A percentile compares a stretch with the other conserved stretches of the same genome.
Conservation (phyloP, 495 filamentous ascomycete genomes). For the Talaromyces adpressus region DNA sequence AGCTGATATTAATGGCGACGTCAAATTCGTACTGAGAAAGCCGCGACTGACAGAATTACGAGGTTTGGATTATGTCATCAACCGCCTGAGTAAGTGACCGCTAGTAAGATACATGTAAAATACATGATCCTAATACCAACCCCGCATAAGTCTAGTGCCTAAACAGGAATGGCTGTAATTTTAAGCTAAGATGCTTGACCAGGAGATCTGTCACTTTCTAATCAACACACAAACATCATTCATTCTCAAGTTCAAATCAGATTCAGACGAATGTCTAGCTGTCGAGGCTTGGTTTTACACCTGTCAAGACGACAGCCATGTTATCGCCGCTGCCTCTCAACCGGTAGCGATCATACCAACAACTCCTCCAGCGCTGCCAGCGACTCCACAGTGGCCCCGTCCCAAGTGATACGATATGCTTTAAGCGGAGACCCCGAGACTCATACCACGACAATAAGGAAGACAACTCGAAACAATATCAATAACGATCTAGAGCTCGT, state of each 20-base stretch:
- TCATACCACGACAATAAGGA: background rate
- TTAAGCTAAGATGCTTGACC: background rate
- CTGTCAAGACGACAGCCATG: background rate
- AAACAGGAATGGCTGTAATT: background rate
- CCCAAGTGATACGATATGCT: constrained; percentile 25
- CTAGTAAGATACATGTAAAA: background rate
- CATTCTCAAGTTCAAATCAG: background rate
- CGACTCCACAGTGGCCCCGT: constrained; percentile 13
- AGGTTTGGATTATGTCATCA: constrained; percentile 4
- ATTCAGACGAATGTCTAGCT: background rate
- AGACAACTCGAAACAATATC: background rate
- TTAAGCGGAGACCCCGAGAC: constrained; percentile 17
- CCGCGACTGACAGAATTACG: background rate
- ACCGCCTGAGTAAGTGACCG: background rate
- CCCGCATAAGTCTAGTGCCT: background rate
- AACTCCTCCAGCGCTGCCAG: background rate
- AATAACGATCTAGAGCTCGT: background rate
- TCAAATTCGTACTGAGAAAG: background rate
- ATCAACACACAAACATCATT: background rate
- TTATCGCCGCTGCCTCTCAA: background rate
- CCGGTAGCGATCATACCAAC: background rate
- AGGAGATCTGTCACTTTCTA: background rate
- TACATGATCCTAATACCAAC: background rate
- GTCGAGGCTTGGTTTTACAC: background rate
- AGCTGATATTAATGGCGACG: background rate